These are phyloP conservation scores for Singerocomus inundabilis DNA, from an alignment of 1,284 basidiomycete genomes.

Conservation along the genomic window DNA sequence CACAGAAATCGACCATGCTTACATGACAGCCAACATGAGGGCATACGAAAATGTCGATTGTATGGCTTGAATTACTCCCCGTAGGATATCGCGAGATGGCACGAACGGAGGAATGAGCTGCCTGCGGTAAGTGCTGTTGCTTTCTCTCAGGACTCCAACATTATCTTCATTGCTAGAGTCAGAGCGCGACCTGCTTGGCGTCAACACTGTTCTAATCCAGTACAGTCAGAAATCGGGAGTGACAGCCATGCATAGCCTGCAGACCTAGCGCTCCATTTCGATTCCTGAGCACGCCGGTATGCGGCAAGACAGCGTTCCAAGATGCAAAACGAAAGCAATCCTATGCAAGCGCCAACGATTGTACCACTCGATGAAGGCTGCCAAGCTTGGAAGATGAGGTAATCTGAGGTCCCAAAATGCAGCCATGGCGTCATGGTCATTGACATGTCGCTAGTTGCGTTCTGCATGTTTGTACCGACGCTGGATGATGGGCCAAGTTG, in stretches of 20 bases:
- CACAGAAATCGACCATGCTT: constrained; percentile 27
- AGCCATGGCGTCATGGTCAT: constrained; percentile 56
- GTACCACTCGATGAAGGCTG: constrained; percentile 63
- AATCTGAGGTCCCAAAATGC: constrained; percentile 62
- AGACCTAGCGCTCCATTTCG: constrained; percentile 60
- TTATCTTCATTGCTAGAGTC: neutral
- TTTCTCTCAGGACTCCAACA: neutral
- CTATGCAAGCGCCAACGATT: constrained; percentile 72
- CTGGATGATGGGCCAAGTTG: neutral
- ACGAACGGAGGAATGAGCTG: constrained; percentile 57
- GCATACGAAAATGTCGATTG: constrained; percentile 57
- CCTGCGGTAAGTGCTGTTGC: neutral
- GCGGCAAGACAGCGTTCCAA: constrained; percentile 68
- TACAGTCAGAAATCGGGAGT: neutral
- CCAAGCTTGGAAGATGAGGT: constrained; percentile 69
- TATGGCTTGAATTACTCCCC: constrained; percentile 55
- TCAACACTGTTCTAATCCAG: neutral
- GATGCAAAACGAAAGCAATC: constrained; percentile 61
- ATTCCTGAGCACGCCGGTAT: constrained; percentile 49
- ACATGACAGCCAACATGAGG: constrained; percentile 76
- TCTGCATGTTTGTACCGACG: neutral
- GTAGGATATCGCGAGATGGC: constrained; percentile 55
- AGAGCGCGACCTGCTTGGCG: neutral
- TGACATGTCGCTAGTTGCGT: constrained; percentile 14
- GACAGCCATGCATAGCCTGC: constrained; percentile 16